Evolutionary conservation across 148 eudicot genomes (phyloP), one percentile per base, ranked within the genome.

Genomic region (Silene latifolia): DNA sequence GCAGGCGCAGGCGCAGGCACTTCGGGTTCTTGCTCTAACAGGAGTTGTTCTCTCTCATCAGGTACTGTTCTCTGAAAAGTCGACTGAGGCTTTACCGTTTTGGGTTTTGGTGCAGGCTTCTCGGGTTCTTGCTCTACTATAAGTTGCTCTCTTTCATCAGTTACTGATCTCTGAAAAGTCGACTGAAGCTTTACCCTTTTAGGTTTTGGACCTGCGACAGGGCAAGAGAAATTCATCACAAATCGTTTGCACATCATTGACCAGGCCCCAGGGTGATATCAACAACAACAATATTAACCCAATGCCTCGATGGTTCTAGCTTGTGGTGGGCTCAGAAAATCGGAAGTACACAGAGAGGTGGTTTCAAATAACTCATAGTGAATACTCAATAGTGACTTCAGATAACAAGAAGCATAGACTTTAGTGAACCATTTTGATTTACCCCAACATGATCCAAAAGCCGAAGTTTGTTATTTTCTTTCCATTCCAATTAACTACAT

Each of bases 181-280:
- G 77, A 61, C 21, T 65, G 63, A 51, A 72, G 78, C 65, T 72
- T 80, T 42, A 23, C 64, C 70, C 14, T 74, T 63, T 71, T 75
- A 60, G 78, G 71, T 32, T 74, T 69, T 1, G 56, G 71, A 32
- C 72, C 82, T 74, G 25, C 17, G 67, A n/a, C n/a, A n/a, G n/a
- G n/a, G n/a, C n/a, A n/a, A n/a, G n/a, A n/a, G n/a, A n/a, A n/a
- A n/a, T n/a, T 25, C 47, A 67, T 42, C 24, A 8, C 7, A 18
- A 73, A 74, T 53, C 47, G 20, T 42, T 8, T 8, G n/a, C 48
- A 35, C 39, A 21, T 23, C 27, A 20, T 60, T 60, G 9, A 20
- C 27, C 10, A 60, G 56, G n/a, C n/a, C n/a, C n/a, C n/a, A n/a
- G n/a, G n/a, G n/a, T n/a, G 15, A 48, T 0, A 10, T 10, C 54